phyloP scores from a whole-genome alignment of 2,329 filamentous ascomycete species.

The Stagonosporopsis rhizophila region DNA sequence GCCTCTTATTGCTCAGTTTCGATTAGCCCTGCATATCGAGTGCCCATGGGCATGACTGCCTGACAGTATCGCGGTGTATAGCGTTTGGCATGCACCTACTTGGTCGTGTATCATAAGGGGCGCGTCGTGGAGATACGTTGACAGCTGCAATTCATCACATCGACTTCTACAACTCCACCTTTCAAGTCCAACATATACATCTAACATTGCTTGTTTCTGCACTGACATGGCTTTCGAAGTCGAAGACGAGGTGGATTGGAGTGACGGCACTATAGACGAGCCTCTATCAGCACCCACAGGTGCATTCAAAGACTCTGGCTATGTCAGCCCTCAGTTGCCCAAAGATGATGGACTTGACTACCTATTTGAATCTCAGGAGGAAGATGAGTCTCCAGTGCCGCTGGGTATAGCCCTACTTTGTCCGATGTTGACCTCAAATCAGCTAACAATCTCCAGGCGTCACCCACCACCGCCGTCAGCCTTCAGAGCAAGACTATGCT shows the following conservation, averaged over 20 bases:
- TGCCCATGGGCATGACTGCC: not conserved
- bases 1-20: slow-evolving; percentile 12
- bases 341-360: not conserved
- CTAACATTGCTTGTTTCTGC: not conserved
- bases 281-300: not conserved
- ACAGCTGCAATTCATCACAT: slow-evolving; percentile 2
- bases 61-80: not conserved
- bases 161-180: not conserved
- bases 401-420: slow-evolving; percentile 3
- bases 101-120: not conserved
- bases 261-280: slow-evolving; percentile 27
- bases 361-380: not conserved
- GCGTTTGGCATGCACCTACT: not conserved
- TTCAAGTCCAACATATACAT: not conserved
- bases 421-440: not conserved
- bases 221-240: slow-evolving; percentile 20
- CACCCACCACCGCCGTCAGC: slow-evolving; percentile 21
- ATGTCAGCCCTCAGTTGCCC: not conserved
- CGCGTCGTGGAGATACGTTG: not conserved
- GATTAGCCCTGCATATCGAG: not conserved
- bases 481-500: slow-evolving; percentile 25
- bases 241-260: slow-evolving; percentile 39
- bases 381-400: slow-evolving; percentile 5
- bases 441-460: slow-evolving; percentile 4
- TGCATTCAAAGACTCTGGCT: not conserved